Base-by-base conservation (phyloP, 306 rosid genomes). In the Fragaria iinumae region DNA sequence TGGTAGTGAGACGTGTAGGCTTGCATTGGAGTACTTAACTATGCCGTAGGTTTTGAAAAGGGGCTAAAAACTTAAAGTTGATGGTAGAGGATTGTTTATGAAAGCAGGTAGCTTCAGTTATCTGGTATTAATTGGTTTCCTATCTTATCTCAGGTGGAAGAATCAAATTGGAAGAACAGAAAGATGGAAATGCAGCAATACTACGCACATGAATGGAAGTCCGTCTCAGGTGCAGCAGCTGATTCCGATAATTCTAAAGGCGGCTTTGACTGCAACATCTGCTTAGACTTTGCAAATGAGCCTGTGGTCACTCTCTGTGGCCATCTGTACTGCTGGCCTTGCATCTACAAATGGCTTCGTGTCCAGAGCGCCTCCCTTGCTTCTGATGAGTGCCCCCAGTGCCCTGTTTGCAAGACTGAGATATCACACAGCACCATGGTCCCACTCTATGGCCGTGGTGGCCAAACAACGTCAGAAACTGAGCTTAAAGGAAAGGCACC, bases 321-420 rank as follows among this genome's bases (percentile, higher is more conserved):
- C 62, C 99, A 96, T 84, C 93, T 96, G 47, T 96, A 87, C 80
- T 96, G 99, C 84, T 96, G 99, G 98, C 90, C 96, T 34, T 96
- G 99, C 87, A 92, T 96, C 88, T 96, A 92, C 86, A 84, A 86
- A 79, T 93, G 97, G 98, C 97, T 92, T 16, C 88, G 81, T 60
- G 84, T 92, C 77, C 98, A 91, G 78, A 89, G 93, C 67, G 88
- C 88, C 75, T 86, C 96, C 69, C 96, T 90, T 43, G 89, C 87
- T 67, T 72, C 87, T 1, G 92, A 89, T 43, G 97, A 92, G 84
- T 94, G 70, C 65, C 96, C 96, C 12, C 97, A 86, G 69, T 96
- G 99, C 84, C 98, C 99, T 14, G 98, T 96, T 70, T 96, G 99
- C 84, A 92, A 93, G 83, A 93, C 91, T 52, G 85, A 86, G 65